Percentiles rank a stretch among this genome's conserved stretches.
Conservation (phyloP, 768 basidiomycete species). For the Pleurotus pulmonarius region DNA sequence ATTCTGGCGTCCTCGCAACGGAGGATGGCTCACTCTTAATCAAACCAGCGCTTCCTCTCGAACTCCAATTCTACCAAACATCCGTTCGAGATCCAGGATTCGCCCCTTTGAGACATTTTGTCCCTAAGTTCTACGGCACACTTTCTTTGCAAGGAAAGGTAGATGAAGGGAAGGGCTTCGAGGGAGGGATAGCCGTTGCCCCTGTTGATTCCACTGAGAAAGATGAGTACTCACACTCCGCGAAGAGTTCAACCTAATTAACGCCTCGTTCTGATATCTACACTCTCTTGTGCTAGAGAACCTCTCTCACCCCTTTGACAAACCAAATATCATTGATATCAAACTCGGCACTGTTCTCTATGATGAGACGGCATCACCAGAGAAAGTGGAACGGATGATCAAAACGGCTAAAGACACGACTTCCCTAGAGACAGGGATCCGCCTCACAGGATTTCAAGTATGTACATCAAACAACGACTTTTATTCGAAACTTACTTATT, state of each 20-base stretch:
- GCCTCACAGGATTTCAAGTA: conserved; percentile 91
- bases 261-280: conserved; percentile 14
- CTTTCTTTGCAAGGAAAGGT: conserved; percentile 67
- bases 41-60: conserved; percentile 65
- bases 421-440: conserved; percentile 67
- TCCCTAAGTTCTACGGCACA: conserved; percentile 79
- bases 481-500: neutral
- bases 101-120: conserved; percentile 48
- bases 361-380: conserved; percentile 58
- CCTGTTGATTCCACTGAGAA: conserved; percentile 31
- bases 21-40: conserved; percentile 78
- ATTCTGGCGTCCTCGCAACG: conserved; percentile 65
- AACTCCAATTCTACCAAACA: conserved; percentile 69
- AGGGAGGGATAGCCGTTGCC: conserved; percentile 19
- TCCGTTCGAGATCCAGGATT: conserved; percentile 38
- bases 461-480: conserved; percentile 15
- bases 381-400: conserved; percentile 79
- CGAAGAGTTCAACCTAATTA: neutral
- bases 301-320: conserved; percentile 63
- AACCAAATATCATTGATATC: conserved; percentile 86
- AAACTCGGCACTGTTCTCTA: conserved; percentile 93
- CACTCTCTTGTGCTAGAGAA: conserved; percentile 89
- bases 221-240: conserved; percentile 27
- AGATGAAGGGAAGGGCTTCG: conserved; percentile 27
- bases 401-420: conserved; percentile 69